These are phyloP conservation scores for Blepharisma stoltei DNA, from an alignment of 73 alveolate genomes.

Conservation along the genomic window DNA sequence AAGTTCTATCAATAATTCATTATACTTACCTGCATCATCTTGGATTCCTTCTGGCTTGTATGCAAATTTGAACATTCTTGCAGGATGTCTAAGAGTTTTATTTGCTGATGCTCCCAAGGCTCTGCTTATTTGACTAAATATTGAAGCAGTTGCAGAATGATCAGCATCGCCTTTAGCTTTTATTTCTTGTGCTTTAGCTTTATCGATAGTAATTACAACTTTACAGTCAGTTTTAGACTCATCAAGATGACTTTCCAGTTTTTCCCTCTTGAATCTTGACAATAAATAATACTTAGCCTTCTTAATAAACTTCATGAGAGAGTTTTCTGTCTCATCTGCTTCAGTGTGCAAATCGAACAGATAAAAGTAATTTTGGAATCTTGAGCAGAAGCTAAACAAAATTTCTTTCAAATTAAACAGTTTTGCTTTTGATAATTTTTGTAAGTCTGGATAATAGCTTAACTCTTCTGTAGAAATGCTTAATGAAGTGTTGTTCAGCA, in stretches of 20 bases:
- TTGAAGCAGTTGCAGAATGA: slow-evolving; percentile 49
- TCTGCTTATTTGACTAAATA: slow-evolving; percentile 57
- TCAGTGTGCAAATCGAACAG: slow-evolving; percentile 51
- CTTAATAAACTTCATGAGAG: background rate
- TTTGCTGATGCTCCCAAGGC: slow-evolving; percentile 24
- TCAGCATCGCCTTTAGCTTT: slow-evolving; percentile 57
- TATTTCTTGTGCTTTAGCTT: slow-evolving; percentile 51
- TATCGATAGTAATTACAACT: slow-evolving; percentile 52
- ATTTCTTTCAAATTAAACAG: slow-evolving; percentile 52
- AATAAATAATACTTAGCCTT: background rate
- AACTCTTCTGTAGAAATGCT: slow-evolving; percentile 53
- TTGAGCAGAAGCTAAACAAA: slow-evolving; percentile 43
- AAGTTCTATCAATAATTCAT: slow-evolving; percentile 69
- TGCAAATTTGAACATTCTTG: slow-evolving; percentile 50
- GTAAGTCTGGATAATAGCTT: slow-evolving; percentile 62
- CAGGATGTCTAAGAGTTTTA: slow-evolving; percentile 36
- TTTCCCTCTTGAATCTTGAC: background rate
- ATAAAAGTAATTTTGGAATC: slow-evolving; percentile 45
- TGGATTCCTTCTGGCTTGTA: slow-evolving; percentile 77
- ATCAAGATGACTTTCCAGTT: background rate
- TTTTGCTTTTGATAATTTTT: slow-evolving; percentile 51
- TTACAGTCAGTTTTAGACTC: slow-evolving; percentile 35
- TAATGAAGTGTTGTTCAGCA: slow-evolving; percentile 41
- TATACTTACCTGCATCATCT: slow-evolving; percentile 80
- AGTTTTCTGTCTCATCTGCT: background rate